Conservation (phyloP, 2,329 filamentous ascomycete species). For the Colletotrichum caudatum region DNA sequence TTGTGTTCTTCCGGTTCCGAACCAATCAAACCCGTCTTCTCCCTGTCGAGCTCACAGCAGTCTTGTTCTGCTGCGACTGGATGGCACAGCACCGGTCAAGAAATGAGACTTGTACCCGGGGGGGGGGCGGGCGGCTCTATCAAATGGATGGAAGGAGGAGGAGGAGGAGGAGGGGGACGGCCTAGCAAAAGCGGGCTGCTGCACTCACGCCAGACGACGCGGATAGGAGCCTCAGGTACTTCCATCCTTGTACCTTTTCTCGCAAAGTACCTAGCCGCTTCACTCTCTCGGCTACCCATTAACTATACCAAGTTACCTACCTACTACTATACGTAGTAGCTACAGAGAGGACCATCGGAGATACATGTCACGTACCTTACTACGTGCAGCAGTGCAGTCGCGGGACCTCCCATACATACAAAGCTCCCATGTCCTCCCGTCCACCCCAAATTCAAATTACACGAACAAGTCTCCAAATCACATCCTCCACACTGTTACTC, state of each 20-base stretch:
- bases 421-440: constrained; percentile 35
- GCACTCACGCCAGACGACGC: neutral
- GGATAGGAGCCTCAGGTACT: constrained; percentile 38
- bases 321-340: no score
- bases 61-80: constrained; percentile 20
- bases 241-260: constrained; percentile 17
- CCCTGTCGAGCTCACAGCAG: constrained; percentile 9
- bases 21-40: constrained; percentile 13
- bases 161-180: neutral
- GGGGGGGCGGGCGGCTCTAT: neutral
- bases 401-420: constrained; percentile 30
- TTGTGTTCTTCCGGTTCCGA: neutral
- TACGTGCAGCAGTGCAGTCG: neutral
- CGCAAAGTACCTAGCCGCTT: neutral
- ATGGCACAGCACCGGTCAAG: constrained; percentile 13
- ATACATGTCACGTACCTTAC: neutral
- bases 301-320: no score
- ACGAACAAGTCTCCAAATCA: constrained; percentile 38
- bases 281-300: neutral
- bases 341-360: neutral
- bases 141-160: neutral
- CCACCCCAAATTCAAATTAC: constrained; percentile 37
- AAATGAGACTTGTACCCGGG: neutral
- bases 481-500: constrained; percentile 16
- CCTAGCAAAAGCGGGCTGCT: neutral